phyloP scores from a whole-genome alignment of 78 protist genomes.

The Dictyostelium citrinum region DNA sequence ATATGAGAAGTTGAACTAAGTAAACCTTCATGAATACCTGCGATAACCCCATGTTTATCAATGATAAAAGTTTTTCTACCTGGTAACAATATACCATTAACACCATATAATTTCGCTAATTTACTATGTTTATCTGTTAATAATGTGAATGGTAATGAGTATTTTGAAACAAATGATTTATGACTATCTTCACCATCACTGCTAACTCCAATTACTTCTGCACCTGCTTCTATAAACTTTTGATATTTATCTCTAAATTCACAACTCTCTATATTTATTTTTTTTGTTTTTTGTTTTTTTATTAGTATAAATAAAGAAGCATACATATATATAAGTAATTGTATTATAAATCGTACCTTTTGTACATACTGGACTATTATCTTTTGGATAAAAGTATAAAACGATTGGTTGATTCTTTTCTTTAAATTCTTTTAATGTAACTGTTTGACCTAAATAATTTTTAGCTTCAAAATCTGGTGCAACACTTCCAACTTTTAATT shows the following conservation, averaged over 20 bases:
- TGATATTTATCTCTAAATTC: conserved; percentile 47
- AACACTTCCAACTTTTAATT: too few relatives aligned
- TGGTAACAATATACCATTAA: conserved; percentile 1
- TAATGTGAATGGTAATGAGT: conserved; percentile 49
- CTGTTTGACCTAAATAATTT: too few relatives aligned
- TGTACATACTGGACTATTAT: too few relatives aligned
- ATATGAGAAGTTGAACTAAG: conserved; percentile 32
- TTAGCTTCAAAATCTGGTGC: too few relatives aligned
- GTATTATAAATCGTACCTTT: too few relatives aligned
- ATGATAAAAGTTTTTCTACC: conserved; percentile 56
- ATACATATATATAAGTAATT: too few relatives aligned
- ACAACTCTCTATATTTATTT: conserved; percentile 14
- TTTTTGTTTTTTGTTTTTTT: too few relatives aligned
- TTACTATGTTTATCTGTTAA: neutral
- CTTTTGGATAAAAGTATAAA: too few relatives aligned
- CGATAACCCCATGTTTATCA: conserved; percentile 29
- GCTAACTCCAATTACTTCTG: conserved; percentile 56
- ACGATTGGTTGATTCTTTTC: too few relatives aligned
- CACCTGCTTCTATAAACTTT: conserved; percentile 40
- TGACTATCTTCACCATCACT: conserved; percentile 42
- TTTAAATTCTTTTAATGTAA: too few relatives aligned
- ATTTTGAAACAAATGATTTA: conserved; percentile 8
- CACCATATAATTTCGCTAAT: neutral
- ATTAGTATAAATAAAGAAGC: too few relatives aligned
- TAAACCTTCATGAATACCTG: neutral